Base-by-base conservation (phyloP, 225 moss, liverwort and hornwort species). In the Pseudoscleropodium purum region DNA sequence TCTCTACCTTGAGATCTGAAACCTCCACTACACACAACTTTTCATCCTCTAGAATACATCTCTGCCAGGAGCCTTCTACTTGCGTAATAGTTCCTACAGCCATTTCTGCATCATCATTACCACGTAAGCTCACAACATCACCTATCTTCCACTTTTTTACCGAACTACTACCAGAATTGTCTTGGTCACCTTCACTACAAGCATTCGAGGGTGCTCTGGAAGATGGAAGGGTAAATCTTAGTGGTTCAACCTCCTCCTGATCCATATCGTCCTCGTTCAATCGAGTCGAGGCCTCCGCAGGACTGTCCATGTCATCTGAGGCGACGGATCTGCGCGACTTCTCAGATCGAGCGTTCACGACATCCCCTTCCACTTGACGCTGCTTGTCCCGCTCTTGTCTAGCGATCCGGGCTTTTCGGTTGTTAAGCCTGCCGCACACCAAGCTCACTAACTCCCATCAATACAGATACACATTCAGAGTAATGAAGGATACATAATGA, bases 361-460 rank as follows among this genome's bases (percentile, higher is more conserved):
- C 79, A 84, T 98, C 97, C 33, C 93, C 98, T 81, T 97, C 96
- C 85, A 83, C 89, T 84, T 91, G 93, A 57, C 91, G 92, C 91
- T 93, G 92, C 95, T 96, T 97, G 92, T 97, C 99, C 24, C 99
- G 94, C 78, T 97, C 99, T 90, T 92, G 95, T 52, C 99, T 94
- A 75, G 99, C 99, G 84, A 99, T 95, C 91, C 96, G 96, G 90
- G 97, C 96, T 92, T 99, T 99, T 93, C 99, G 96, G 91, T 99
- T 99, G 94, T 99, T 99, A 56, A 99, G 95, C 99, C 99, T 99
- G 99, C 89, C 89, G 86, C 89, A 93, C 92, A 93, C 93, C 95
- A 93, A 95, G 93, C 93, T 92, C 91, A 94, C 91, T 91, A 92
- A 92, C 92, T 91, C 91, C 95, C 90, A 93, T 94, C 92, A 94